A percentile compares a stretch with the other conserved stretches of the same genome.
Conservation (phyloP, 2,329 filamentous ascomycete genomes). For the Lachnellula subtilissima region DNA sequence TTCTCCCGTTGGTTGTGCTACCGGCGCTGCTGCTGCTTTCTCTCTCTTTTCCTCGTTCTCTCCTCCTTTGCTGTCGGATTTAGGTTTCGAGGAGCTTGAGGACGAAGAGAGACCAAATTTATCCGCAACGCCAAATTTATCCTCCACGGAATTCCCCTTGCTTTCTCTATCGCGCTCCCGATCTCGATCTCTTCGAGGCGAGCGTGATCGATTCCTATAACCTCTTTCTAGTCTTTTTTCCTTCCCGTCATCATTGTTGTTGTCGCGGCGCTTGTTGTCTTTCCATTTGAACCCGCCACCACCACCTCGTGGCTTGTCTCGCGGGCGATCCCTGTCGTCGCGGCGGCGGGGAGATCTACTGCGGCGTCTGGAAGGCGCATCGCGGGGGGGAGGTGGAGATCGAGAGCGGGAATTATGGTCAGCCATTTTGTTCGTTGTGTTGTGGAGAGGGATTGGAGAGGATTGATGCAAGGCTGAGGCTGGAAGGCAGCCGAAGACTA, state of each 20-base stretch:
- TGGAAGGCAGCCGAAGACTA: neutral
- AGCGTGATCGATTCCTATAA: slow-evolving; percentile 42
- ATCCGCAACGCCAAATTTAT: slow-evolving; percentile 30
- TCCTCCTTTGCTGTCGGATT: slow-evolving; percentile 7
- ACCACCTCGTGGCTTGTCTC: slow-evolving; percentile 23
- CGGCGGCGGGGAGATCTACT: slow-evolving; percentile 39
- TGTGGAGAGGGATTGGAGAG: neutral
- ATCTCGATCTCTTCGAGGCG: slow-evolving; percentile 30
- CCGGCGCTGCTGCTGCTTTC: slow-evolving; percentile 12
- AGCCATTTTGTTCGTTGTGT: slow-evolving; percentile 14
- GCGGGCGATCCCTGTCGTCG: slow-evolving; percentile 28
- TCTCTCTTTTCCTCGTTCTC: neutral
- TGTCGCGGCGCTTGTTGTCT: slow-evolving; percentile 41
- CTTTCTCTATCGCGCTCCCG: slow-evolving; percentile 17
- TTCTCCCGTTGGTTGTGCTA: slow-evolving; percentile 41
- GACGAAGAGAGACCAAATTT: slow-evolving; percentile 25
- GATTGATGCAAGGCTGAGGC: slow-evolving; percentile 1
- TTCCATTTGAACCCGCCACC: slow-evolving; percentile 54
- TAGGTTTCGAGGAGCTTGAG: neutral
- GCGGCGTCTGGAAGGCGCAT: slow-evolving; percentile 31
- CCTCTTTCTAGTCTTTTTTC: slow-evolving; percentile 48
- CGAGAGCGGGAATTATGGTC: slow-evolving; percentile 23
- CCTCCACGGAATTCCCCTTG: slow-evolving; percentile 17
- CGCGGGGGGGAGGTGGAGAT: slow-evolving; percentile 21
- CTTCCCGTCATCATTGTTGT: slow-evolving; percentile 42